These are phyloP conservation scores for Phytophthora litchii DNA, from an alignment of 352 stramenopile genomes.

Conservation along the genomic window DNA sequence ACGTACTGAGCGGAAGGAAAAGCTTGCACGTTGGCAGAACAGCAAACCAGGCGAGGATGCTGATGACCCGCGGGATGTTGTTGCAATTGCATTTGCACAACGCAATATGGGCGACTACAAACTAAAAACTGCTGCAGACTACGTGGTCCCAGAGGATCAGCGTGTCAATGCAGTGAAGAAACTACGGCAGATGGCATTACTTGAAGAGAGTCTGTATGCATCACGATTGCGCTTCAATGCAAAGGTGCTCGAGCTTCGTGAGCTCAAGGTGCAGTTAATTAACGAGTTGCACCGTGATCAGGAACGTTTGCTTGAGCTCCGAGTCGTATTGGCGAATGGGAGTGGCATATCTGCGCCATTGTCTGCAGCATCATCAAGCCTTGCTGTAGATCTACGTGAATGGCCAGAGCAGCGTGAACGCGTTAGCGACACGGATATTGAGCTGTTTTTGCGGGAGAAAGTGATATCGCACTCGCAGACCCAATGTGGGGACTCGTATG, in stretches of 20 bases:
- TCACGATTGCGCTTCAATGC: constrained; percentile 90
- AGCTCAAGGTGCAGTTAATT: constrained; percentile 89
- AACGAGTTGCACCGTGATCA: constrained; percentile 67
- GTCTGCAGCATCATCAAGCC: not conserved
- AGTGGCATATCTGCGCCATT: not conserved
- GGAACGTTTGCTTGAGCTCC: constrained; percentile 55
- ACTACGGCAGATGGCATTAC: constrained; percentile 80
- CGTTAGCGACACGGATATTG: constrained; percentile 80
- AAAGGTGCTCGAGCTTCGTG: constrained; percentile 88
- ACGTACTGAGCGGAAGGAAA: constrained; percentile 70
- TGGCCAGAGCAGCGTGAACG: constrained; percentile 91
- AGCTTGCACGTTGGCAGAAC: constrained; percentile 60
- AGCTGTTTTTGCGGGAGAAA: constrained; percentile 64
- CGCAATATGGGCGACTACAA: constrained; percentile 94
- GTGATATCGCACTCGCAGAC: constrained; percentile 45
- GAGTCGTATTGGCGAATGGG: constrained; percentile 37
- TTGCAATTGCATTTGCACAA: constrained; percentile 87
- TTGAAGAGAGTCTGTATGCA: constrained; percentile 84
- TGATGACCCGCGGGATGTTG: constrained; percentile 91
- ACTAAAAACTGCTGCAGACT: constrained; percentile 86
- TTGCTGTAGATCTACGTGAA: constrained; percentile 73
- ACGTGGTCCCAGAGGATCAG: constrained; percentile 90
- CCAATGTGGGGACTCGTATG: not conserved
- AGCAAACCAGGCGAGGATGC: constrained; percentile 89
- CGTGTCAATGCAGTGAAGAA: constrained; percentile 92